These are phyloP conservation scores for Pseudonitzschia multistriata DNA, from an alignment of 108 stramenopile species.

Conservation along the genomic window DNA sequence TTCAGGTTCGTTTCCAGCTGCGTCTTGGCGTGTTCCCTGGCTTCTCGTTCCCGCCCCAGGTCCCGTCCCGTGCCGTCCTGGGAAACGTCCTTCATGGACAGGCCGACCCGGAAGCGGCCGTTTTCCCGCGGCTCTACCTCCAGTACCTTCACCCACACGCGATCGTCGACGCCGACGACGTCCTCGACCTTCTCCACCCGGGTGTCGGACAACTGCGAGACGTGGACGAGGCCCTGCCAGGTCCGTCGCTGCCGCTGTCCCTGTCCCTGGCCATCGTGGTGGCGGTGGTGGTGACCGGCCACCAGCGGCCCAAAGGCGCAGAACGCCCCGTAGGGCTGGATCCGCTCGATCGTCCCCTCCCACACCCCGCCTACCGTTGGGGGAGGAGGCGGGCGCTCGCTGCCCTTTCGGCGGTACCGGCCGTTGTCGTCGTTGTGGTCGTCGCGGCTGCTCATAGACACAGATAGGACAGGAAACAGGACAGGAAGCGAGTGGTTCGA, in stretches of 20 bases:
- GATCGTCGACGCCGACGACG: slow-evolving; percentile 32
- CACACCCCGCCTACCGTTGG: slow-evolving; percentile 30
- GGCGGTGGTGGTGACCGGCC: not conserved
- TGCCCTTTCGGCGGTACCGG: not conserved
- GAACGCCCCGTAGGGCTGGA: slow-evolving; percentile 69
- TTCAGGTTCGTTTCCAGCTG: slow-evolving; percentile 51
- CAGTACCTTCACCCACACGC: slow-evolving; percentile 48
- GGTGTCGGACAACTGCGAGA: slow-evolving; percentile 50
- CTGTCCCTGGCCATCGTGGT: slow-evolving; percentile 21
- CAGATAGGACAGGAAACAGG: not conserved
- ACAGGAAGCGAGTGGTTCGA: too few relatives aligned
- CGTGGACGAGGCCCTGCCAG: slow-evolving; percentile 58
- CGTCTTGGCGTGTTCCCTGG: slow-evolving; percentile 13
- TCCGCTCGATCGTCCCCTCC: slow-evolving; percentile 46
- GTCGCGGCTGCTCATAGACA: not conserved
- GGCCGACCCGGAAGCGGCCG: slow-evolving; percentile 27
- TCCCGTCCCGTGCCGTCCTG: slow-evolving; percentile 48
- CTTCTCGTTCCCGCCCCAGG: slow-evolving; percentile 19
- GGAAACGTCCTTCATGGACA: slow-evolving; percentile 66
- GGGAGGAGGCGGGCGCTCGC: slow-evolving; percentile 2
- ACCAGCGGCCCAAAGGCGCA: slow-evolving; percentile 29
- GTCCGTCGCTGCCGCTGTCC: not conserved
- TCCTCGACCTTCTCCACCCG: slow-evolving; percentile 49
- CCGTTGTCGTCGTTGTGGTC: not conserved
- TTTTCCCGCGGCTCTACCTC: slow-evolving; percentile 24